phyloP scores from a whole-genome alignment of 495 filamentous ascomycete genomes.

The Neurospora sublineolata region DNA sequence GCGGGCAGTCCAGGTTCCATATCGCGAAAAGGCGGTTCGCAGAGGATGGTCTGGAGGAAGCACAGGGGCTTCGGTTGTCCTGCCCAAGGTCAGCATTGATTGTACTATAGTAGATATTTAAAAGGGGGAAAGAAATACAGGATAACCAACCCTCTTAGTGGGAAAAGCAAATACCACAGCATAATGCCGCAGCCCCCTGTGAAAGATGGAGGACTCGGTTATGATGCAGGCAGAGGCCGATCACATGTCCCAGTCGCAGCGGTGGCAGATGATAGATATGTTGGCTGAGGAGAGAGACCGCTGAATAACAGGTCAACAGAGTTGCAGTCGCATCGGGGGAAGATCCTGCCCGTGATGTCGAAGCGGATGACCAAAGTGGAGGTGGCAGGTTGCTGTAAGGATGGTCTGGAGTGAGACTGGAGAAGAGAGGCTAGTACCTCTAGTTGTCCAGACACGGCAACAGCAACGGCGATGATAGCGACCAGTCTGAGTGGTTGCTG shows the following conservation, averaged over 20 bases:
- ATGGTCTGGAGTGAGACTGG: background rate
- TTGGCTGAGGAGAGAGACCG: background rate
- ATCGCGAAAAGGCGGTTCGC: conserved; percentile 46
- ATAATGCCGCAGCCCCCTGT: conserved; percentile 19
- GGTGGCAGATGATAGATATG: background rate
- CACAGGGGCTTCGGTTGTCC: conserved; percentile 51
- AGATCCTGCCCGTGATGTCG: background rate
- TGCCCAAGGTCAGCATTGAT: conserved; percentile 13
- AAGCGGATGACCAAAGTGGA: background rate
- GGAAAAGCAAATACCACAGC: conserved; percentile 56
- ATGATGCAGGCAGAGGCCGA: background rate
- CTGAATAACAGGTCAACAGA: background rate
- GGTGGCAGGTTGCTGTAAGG: background rate
- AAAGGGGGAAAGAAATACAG: conserved; percentile 5
- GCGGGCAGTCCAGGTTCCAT: conserved; percentile 51
- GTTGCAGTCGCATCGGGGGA: background rate
- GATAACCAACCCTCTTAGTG: conserved; percentile 45
- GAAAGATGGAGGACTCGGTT: background rate
- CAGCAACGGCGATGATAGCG: background rate
- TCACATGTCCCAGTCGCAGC: background rate
- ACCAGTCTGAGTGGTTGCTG: background rate
- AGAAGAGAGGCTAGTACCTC: background rate
- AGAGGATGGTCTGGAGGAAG: conserved; percentile 49
- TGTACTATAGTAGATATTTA: background rate
- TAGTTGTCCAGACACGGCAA: background rate